Conservation (phyloP, 139 green algal species). For the Limnomonas spitsbergensis region DNA sequence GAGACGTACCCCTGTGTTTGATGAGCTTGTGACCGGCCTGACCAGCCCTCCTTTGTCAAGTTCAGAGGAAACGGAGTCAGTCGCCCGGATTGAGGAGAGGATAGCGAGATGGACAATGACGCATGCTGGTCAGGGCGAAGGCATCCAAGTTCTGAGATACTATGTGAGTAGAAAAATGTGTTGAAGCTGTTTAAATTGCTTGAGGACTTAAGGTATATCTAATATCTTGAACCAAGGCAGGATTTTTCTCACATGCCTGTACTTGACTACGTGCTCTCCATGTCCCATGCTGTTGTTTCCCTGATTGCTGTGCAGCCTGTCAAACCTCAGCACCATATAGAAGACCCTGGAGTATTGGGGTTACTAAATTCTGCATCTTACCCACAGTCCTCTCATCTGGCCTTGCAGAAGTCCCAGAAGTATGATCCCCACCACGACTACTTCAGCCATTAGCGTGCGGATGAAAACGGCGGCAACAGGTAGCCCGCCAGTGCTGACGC, state of each 20-base stretch:
- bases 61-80: conserved; percentile 16
- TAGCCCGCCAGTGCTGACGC: neutral
- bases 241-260: no score
- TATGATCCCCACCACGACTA: conserved; percentile 50
- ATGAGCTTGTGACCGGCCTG: no score
- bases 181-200: neutral
- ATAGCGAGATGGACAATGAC: conserved; percentile 46
- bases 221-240: no score
- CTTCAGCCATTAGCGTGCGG: conserved; percentile 28
- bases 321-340: no score
- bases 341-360: no score
- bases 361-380: no score
- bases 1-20: no score
- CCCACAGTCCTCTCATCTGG: no score
- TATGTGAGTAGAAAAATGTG: conserved; percentile 30
- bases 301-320: no score
- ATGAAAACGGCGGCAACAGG: conserved; percentile 59
- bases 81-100: conserved; percentile 38
- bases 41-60: no score
- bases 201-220: neutral
- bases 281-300: no score
- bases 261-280: no score
- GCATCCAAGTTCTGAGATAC: conserved; percentile 52
- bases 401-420: conserved; percentile 29
- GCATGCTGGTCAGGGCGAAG: conserved; percentile 41